Evolutionary conservation across 148 eudicot genomes (phyloP).

Genomic region (Silene uniflora): DNA sequence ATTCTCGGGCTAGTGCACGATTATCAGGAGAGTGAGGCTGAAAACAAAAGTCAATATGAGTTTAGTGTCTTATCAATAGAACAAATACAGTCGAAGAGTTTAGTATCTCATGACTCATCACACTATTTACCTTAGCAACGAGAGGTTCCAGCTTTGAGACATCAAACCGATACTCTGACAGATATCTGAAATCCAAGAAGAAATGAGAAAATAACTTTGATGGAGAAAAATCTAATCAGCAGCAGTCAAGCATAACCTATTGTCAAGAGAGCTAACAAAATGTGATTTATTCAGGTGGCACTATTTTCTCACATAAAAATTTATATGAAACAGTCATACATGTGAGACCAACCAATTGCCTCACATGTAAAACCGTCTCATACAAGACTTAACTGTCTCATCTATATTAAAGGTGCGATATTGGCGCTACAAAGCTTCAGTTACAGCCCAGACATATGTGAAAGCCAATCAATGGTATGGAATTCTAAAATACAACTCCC

Average conservation of each 20-base stretch:
- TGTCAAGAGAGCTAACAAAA: not conserved
- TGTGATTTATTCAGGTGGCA: not conserved
- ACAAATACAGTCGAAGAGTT: not conserved
- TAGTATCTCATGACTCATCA: not conserved
- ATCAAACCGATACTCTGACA: conserved; percentile 78
- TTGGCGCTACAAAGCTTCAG: not conserved
- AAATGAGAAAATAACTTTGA: not conserved
- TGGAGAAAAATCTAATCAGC: not conserved
- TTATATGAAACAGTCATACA: too few relatives aligned
- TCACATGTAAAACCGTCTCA: too few relatives aligned
- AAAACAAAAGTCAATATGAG: not conserved
- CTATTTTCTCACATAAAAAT: not conserved
- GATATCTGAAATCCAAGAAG: conserved; percentile 41
- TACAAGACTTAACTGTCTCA: too few relatives aligned
- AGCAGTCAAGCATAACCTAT: not conserved
- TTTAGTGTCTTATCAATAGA: not conserved
- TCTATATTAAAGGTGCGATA: not conserved
- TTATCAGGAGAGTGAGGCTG: conserved; percentile 99
- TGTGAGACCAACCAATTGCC: too few relatives aligned
- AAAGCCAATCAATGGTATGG: not conserved
- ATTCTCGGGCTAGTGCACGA: conserved; percentile 92
- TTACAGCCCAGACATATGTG: not conserved
- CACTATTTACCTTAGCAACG: conserved; percentile 77
- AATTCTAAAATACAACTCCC: not conserved
- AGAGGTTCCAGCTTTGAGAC: conserved; percentile 94